Percentiles rank a stretch among this genome's conserved stretches.
phyloP scores from a whole-genome alignment of 495 filamentous ascomycete species.

The Lophiostoma macrostomum region DNA sequence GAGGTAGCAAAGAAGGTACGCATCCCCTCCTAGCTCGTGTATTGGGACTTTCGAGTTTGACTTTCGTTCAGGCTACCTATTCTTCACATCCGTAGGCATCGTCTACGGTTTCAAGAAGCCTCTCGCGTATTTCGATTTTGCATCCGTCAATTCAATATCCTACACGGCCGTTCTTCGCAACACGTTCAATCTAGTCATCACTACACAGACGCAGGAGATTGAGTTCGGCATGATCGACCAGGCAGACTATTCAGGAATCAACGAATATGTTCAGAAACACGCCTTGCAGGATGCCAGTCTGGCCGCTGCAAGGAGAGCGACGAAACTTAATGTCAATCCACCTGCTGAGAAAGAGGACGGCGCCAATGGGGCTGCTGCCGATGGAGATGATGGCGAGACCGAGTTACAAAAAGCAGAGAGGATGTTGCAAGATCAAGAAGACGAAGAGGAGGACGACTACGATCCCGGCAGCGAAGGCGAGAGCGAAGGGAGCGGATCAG shows the following conservation, averaged over 20 bases:
- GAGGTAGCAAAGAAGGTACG: conserved; percentile 86
- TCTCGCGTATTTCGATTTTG: conserved; percentile 77
- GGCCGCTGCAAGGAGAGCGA: conserved; percentile 83
- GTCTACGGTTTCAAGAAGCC: conserved; percentile 97
- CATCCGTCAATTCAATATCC: conserved; percentile 72
- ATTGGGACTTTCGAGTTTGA: no score
- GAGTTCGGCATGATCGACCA: conserved; percentile 48
- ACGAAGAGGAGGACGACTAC: conserved; percentile 80
- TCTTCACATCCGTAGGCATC: conserved; percentile 82
- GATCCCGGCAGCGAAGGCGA: conserved; percentile 50
- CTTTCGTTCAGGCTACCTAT: conserved; percentile 69
- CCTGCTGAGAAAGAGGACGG: conserved; percentile 51
- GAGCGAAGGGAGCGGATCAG: conserved; percentile 51
- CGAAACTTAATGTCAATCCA: conserved; percentile 68
- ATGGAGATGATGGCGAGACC: conserved; percentile 48
- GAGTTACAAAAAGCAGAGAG: conserved; percentile 68
- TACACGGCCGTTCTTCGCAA: conserved; percentile 88
- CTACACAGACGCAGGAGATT: conserved; percentile 46
- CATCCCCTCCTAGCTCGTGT: conserved; percentile 8
- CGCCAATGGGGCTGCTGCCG: conserved; percentile 37
- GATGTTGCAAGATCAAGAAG: conserved; percentile 62
- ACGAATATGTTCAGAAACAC: conserved; percentile 76
- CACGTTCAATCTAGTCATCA: conserved; percentile 88
- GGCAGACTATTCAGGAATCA: conserved; percentile 62
- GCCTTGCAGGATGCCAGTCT: conserved; percentile 86